phyloP scores from a whole-genome alignment of 805 yeast species.

The Nakazawaea ernobii region DNA sequence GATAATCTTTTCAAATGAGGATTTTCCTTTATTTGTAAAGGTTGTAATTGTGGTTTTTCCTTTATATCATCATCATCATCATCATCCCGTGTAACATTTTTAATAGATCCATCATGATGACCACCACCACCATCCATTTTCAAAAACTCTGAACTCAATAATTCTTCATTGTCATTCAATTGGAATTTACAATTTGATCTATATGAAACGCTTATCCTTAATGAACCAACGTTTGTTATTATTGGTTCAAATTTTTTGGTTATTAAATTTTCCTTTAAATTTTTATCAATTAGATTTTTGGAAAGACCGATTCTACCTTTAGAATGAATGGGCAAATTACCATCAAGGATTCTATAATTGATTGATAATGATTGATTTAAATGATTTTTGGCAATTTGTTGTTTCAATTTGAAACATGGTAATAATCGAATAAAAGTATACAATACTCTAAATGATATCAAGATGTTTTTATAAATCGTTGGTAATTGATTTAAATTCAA shows the following conservation, averaged over 20 bases:
- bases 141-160: constrained; percentile 52
- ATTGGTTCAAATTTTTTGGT: constrained; percentile 67
- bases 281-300: constrained; percentile 28
- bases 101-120: not conserved
- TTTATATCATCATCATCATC: not conserved
- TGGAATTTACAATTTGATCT: constrained; percentile 66
- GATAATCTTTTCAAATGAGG: constrained; percentile 10
- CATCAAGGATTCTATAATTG: constrained; percentile 64
- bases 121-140: constrained; percentile 31
- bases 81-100: not conserved
- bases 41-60: constrained; percentile 9
- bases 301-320: constrained; percentile 84
- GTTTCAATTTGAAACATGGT: constrained; percentile 63
- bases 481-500: constrained; percentile 45
- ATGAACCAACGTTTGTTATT: constrained; percentile 66
- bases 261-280: constrained; percentile 35
- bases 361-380: constrained; percentile 35
- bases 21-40: constrained; percentile 10
- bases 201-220: constrained; percentile 74
- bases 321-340: constrained; percentile 70
- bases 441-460: constrained; percentile 67
- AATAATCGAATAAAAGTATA: constrained; percentile 60
- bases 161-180: constrained; percentile 60
- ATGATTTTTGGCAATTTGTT: constrained; percentile 30
- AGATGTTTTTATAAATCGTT: constrained; percentile 64